Conservation (phyloP, 352 stramenopile species). For the Phytopythium montanum region DNA sequence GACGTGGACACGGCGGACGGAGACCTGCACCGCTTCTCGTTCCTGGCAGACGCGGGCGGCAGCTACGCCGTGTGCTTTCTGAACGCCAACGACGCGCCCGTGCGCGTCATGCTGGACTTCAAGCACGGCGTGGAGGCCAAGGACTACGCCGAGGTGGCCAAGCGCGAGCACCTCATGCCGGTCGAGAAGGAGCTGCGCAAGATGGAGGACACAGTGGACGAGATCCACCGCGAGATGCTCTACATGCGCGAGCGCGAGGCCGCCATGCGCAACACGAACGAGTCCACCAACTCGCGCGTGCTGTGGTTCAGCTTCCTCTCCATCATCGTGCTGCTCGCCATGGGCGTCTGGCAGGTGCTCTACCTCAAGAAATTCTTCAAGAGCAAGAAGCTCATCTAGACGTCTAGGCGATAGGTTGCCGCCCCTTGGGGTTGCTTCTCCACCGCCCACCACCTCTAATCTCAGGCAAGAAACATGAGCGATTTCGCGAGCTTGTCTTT, state of each 20-base stretch:
- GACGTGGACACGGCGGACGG: constrained; percentile 82
- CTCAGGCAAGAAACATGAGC: too few relatives aligned
- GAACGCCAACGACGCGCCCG: constrained; percentile 71
- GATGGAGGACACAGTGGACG: constrained; percentile 87
- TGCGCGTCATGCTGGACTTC: constrained; percentile 83
- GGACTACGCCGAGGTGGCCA: constrained; percentile 87
- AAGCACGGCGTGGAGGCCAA: constrained; percentile 87
- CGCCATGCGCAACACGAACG: constrained; percentile 87
- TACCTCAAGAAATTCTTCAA: constrained; percentile 93
- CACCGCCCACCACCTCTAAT: too few relatives aligned
- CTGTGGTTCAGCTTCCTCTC: constrained; percentile 90
- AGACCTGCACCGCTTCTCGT: constrained; percentile 83
- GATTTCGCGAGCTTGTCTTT: too few relatives aligned
- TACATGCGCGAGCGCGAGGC: constrained; percentile 88
- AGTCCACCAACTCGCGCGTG: constrained; percentile 86
- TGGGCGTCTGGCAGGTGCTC: constrained; percentile 86
- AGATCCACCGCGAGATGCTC: constrained; percentile 90
- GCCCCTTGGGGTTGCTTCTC: too few relatives aligned
- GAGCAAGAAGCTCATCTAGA: constrained; percentile 90
- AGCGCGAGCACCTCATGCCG: constrained; percentile 87
- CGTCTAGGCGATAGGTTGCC: too few relatives aligned
- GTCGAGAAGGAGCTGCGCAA: constrained; percentile 87
- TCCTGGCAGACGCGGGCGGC: constrained; percentile 61
- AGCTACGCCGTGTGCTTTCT: constrained; percentile 81
- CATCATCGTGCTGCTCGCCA: constrained; percentile 80